Conservation (phyloP, 805 yeast genomes). For the Yamadazyma sp. region DNA sequence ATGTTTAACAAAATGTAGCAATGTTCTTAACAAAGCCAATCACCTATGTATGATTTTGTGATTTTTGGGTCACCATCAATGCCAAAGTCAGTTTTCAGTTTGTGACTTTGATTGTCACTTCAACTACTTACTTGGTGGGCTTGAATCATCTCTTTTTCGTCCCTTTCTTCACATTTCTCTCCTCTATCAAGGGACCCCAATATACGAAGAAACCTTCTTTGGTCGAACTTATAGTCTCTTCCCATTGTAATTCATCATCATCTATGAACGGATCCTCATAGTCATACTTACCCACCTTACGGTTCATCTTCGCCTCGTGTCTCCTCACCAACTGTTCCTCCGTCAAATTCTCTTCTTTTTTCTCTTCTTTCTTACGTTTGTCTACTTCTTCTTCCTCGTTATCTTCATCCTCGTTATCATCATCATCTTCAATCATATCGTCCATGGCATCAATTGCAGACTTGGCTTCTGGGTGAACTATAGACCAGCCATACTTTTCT, state of each 20-base stretch:
- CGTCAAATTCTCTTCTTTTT: slow-evolving; percentile 28
- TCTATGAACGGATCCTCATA: slow-evolving; percentile 94
- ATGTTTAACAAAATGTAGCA: too few species aligned
- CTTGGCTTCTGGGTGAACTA: slow-evolving; percentile 64
- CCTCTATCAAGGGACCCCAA: slow-evolving; percentile 84
- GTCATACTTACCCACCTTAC: slow-evolving; percentile 89
- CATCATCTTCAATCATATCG: slow-evolving; percentile 33
- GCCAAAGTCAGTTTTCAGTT: too few species aligned
- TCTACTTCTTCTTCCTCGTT: slow-evolving; percentile 17
- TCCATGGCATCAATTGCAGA: slow-evolving; percentile 54
- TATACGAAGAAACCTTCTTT: slow-evolving; percentile 95
- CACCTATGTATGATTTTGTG: too few species aligned
- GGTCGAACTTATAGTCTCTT: slow-evolving; percentile 88
- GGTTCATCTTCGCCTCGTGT: slow-evolving; percentile 52
- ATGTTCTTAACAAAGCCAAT: too few species aligned
- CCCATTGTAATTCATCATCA: slow-evolving; percentile 89
- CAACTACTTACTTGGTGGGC: too few species aligned
- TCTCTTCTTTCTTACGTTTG: slow-evolving; percentile 20
- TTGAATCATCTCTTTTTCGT: slow-evolving; percentile 21
- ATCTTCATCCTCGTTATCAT: slow-evolving; percentile 27
- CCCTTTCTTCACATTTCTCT: slow-evolving; percentile 27
- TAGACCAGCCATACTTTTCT: slow-evolving; percentile 80
- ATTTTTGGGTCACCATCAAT: too few species aligned
- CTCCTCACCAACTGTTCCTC: slow-evolving; percentile 46
- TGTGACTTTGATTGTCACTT: too few species aligned